phyloP scores from a whole-genome alignment of 2,329 filamentous ascomycete species.

The Aureobasidium sp. region DNA sequence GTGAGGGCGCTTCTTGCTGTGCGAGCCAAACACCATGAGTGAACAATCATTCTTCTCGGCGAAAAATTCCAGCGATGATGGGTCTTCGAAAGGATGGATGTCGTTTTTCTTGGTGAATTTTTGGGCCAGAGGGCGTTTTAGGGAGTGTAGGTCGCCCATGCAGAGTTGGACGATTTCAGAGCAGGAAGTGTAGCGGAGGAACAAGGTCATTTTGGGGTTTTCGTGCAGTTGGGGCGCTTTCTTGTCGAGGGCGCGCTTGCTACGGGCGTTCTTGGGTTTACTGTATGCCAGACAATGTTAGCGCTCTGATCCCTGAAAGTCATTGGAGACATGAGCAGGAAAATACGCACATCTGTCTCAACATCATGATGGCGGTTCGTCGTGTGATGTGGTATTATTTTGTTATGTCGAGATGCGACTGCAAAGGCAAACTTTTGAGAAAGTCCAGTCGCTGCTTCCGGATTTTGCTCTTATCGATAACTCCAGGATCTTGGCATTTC shows the following conservation, averaged over 20 bases:
- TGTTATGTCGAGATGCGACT: no score
- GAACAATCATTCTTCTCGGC: constrained; percentile 91
- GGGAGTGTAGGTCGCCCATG: constrained; percentile 72
- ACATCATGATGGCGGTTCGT: background rate
- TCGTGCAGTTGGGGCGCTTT: constrained; percentile 82
- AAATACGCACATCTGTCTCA: constrained; percentile 8
- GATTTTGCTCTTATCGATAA: constrained; percentile 3
- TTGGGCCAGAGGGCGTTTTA: constrained; percentile 77
- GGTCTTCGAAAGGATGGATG: constrained; percentile 89
- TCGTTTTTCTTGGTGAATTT: constrained; percentile 97
- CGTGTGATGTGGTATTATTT: background rate
- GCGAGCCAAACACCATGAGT: constrained; percentile 74
- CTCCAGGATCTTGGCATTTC: background rate
- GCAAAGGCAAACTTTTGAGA: constrained; percentile 7
- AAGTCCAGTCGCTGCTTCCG: background rate
- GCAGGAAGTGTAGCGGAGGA: constrained; percentile 80
- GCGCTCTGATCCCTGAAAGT: background rate
- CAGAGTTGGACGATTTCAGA: constrained; percentile 77
- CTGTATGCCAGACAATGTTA: background rate
- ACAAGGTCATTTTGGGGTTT: constrained; percentile 82
- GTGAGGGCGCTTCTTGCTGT: constrained; percentile 93
- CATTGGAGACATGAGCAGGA: no score
- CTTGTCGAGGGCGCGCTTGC: constrained; percentile 90
- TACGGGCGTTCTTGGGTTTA: constrained; percentile 68
- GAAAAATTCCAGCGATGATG: constrained; percentile 86